Percentiles rank a stretch among this genome's conserved stretches.
Conservation (phyloP, 2,329 filamentous ascomycete genomes). For the Incumbomyces delicatus region DNA sequence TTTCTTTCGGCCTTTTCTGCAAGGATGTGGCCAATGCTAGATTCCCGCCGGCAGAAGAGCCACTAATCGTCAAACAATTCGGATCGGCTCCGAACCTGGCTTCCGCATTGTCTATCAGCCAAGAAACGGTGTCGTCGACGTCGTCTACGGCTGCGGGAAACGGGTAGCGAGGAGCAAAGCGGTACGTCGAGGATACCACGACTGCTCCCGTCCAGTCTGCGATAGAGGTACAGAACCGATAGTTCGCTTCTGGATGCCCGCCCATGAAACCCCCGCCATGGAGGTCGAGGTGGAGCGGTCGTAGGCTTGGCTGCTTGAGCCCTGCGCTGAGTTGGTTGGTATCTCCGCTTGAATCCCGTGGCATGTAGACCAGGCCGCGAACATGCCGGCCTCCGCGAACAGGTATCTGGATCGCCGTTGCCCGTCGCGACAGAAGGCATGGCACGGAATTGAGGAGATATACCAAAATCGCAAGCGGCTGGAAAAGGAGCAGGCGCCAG, state of each 20-base stretch:
- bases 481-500: conserved; percentile 6
- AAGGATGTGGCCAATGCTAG: conserved; percentile 30
- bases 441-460: conserved; percentile 4
- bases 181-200: conserved; percentile 20
- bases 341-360: background rate
- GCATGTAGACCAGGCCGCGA: background rate
- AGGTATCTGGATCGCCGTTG: conserved; percentile 2
- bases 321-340: no score
- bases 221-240: background rate
- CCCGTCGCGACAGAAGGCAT: background rate
- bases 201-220: conserved; percentile 8
- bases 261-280: conserved; percentile 14
- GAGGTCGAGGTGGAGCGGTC: conserved; percentile 14
- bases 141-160: conserved; percentile 38
- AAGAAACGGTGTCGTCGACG: conserved; percentile 37
- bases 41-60: conserved; percentile 37
- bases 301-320: background rate
- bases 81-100: conserved; percentile 31
- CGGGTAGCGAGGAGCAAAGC: conserved; percentile 37
- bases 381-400: background rate
- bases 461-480: conserved; percentile 3
- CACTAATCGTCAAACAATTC: conserved; percentile 32
- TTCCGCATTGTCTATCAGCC: conserved; percentile 29
- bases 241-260: conserved; percentile 9
- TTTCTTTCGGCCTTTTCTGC: conserved; percentile 19